Evolutionary conservation across 306 rosid species (phyloP).

Genomic region (Prunus mume): DNA sequence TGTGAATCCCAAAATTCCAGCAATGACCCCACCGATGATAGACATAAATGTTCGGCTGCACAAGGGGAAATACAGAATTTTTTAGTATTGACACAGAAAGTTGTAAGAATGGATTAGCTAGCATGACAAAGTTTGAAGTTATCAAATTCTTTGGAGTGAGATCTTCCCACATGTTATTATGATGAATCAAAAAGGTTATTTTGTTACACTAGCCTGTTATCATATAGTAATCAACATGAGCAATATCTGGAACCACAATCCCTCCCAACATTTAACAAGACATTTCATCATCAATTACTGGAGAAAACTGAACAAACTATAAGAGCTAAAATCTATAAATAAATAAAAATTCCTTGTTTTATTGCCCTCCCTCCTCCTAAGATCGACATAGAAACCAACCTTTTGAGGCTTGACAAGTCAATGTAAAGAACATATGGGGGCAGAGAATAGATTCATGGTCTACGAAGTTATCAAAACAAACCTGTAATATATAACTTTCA

Average conservation of each 20-base stretch:
- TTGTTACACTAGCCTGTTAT: not conserved
- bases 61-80: constrained; percentile 2
- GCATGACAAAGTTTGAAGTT: not conserved
- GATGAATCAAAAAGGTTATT: not conserved
- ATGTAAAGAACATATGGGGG: not conserved
- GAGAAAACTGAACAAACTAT: not conserved
- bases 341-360: no score
- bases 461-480: constrained; percentile 27
- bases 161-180: not conserved
- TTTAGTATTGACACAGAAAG: not conserved
- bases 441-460: not conserved
- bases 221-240: not conserved
- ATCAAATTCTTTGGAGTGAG: not conserved
- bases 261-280: not conserved
- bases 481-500: constrained; percentile 87
- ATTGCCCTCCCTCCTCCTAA: no score
- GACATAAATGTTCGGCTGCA: constrained; percentile 97
- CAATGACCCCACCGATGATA: constrained; percentile 89
- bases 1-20: constrained; percentile 90
- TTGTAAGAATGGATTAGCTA: not conserved
- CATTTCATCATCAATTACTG: not conserved
- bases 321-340: no score
- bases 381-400: not conserved
- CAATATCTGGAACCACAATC: not conserved
- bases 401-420: not conserved